Evolutionary conservation across 2,329 filamentous ascomycete genomes (phyloP).

Genomic region (Colletotrichum graminicola): DNA sequence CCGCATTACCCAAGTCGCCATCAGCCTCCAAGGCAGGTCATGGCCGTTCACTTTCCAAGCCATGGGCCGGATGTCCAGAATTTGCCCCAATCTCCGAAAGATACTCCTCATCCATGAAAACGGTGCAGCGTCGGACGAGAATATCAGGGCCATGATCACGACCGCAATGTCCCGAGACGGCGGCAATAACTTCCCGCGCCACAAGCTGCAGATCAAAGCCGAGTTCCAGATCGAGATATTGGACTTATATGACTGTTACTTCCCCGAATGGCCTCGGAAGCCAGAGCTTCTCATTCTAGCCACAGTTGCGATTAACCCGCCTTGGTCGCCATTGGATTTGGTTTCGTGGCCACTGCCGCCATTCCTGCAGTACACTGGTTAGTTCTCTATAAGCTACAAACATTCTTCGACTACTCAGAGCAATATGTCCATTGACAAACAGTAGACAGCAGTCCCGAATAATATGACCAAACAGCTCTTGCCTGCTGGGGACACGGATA

Average conservation of each 20-base stretch:
- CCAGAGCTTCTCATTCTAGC: not conserved
- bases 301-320: not conserved
- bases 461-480: not conserved
- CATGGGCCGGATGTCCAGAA: not conserved
- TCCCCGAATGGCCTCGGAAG: no score
- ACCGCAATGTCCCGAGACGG: not conserved
- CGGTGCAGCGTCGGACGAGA: not conserved
- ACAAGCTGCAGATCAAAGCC: not conserved
- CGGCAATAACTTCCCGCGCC: not conserved
- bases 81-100: not conserved
- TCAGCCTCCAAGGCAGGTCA: not conserved
- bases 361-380: not conserved
- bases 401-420: not conserved
- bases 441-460: not conserved
- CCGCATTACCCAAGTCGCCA: not conserved
- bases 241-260: no score
- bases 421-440: not conserved
- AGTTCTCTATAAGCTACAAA: not conserved
- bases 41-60: no score
- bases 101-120: not conserved
- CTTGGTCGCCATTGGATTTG: not conserved
- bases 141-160: no score
- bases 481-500: not conserved
- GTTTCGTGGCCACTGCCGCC: not conserved
- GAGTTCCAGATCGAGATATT: no score